These are phyloP conservation scores for Talinum fruticosum DNA, from an alignment of 148 eudicot genomes.

Conservation along the genomic window DNA sequence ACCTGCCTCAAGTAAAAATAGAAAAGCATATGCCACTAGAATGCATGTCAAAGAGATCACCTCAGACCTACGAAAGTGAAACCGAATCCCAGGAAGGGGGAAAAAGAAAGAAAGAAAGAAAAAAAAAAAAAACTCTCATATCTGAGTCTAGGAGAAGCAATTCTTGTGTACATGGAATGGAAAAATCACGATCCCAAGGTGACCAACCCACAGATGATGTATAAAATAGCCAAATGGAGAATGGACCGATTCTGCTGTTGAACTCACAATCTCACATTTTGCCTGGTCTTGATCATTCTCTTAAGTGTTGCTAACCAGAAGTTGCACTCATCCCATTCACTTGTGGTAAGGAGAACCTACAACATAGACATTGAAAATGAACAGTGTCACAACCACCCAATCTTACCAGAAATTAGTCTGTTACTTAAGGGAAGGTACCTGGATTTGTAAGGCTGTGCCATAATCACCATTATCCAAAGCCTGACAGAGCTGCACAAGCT, in stretches of 20 bases:
- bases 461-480: constrained; percentile 80
- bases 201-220: background rate
- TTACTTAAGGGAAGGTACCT: constrained; percentile 40
- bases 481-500: constrained; percentile 86
- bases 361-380: background rate
- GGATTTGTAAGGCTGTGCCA: constrained; percentile 78
- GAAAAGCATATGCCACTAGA: constrained; percentile 4
- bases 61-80: constrained; percentile 20
- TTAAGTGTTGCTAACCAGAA: constrained; percentile 67
- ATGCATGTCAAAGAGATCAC: constrained; percentile 19
- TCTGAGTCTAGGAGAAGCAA: background rate
- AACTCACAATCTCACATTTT: constrained; percentile 42
- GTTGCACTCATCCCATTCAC: constrained; percentile 86
- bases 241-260: background rate
- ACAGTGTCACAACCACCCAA: background rate
- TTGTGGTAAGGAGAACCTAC: constrained; percentile 68
- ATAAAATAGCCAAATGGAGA: constrained; percentile 8
- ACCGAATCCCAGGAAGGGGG: too few species aligned
- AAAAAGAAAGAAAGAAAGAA: too few species aligned
- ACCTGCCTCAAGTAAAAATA: constrained; percentile 18
- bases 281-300: constrained; percentile 76
- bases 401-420: background rate
- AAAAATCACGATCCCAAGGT: constrained; percentile 13
- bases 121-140: background rate
- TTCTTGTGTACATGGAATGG: constrained; percentile 24